These are phyloP conservation scores for Senna tora DNA, from an alignment of 306 rosid genomes.

Conservation along the genomic window DNA sequence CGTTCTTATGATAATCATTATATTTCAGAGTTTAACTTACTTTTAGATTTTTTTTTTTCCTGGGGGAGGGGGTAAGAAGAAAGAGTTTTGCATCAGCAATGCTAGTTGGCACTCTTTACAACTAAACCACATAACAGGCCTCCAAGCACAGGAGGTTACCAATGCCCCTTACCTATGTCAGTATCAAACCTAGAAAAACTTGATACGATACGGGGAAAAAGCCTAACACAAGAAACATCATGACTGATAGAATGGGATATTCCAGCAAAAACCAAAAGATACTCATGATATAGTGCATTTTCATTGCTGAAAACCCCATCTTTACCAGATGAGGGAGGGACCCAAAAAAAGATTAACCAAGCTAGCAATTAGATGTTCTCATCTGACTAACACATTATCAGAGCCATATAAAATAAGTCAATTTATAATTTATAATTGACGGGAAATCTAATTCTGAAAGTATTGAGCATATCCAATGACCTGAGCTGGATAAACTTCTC, in stretches of 20 bases:
- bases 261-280: background rate
- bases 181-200: background rate
- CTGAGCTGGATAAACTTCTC: constrained; percentile 85
- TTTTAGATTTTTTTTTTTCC: background rate
- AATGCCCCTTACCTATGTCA: background rate
- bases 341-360: background rate
- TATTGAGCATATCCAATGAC: constrained; percentile 36
- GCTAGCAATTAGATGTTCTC: background rate
- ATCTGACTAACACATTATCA: background rate
- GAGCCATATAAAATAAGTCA: background rate
- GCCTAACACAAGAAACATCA: background rate
- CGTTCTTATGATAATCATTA: background rate
- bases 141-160: background rate
- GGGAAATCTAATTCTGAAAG: background rate
- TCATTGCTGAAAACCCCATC: background rate
- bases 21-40: background rate
- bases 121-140: background rate
- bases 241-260: background rate
- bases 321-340: background rate
- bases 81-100: background rate
- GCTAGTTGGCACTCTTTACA: background rate
- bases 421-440: background rate
- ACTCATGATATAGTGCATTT: background rate
- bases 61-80: background rate
- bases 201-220: background rate